phyloP scores from a whole-genome alignment of 106 monocot genomes.

The Allium cepa region DNA sequence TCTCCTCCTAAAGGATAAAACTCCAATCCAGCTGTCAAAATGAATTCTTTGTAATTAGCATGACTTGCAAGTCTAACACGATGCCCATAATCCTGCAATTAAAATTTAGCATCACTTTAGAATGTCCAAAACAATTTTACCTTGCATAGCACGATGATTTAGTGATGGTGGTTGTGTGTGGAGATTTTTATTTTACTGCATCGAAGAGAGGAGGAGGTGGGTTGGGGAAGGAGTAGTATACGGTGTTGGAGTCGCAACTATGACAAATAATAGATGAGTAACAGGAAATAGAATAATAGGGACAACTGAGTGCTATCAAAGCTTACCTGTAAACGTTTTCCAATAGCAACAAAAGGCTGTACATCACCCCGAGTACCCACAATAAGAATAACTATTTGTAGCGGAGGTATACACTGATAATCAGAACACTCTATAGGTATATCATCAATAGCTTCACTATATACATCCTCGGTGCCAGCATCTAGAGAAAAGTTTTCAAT shows the following conservation, averaged over 20 bases:
- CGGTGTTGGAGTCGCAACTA: no score
- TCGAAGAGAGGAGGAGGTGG: no score
- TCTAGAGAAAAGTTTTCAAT: conserved; percentile 34
- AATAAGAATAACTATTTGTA: conserved; percentile 96
- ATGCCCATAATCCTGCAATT: conserved; percentile 84
- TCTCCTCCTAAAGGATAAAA: conserved; percentile 97
- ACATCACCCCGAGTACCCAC: conserved; percentile 98
- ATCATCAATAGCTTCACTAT: conserved; percentile 41
- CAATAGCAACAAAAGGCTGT: conserved; percentile 97
- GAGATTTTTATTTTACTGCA: no score
- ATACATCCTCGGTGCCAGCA: conserved; percentile 24
- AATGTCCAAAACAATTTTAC: background rate
- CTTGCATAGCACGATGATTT: no score
- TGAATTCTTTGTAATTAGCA: conserved; percentile 95
- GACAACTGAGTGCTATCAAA: background rate
- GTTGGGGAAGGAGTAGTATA: background rate
- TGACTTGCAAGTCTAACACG: conserved; percentile 95
- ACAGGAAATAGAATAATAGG: background rate
- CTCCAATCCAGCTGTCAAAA: conserved; percentile 87
- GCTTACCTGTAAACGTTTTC: conserved; percentile 83
- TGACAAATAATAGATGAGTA: background rate
- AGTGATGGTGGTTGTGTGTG: no score
- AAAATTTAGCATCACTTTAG: conserved; percentile 1
- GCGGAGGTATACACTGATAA: conserved; percentile 37
- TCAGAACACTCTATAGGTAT: conserved; percentile 50